phyloP scores from a whole-genome alignment of 116 monocot species.

The Trichopus zeylanicus region DNA sequence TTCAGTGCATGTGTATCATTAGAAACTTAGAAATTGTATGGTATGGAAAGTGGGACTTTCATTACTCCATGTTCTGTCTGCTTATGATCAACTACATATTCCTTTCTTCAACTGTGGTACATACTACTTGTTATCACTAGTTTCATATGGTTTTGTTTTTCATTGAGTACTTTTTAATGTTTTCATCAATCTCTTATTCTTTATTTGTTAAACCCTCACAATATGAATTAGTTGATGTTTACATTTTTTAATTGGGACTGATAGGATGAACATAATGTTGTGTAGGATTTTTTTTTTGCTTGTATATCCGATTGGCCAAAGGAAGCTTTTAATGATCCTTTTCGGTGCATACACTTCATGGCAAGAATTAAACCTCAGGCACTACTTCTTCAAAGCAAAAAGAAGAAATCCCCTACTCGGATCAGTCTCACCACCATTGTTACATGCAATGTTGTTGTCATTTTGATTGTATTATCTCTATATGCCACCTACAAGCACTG shows the following conservation, averaged over 20 bases:
- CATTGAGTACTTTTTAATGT: background rate
- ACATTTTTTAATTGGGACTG: background rate
- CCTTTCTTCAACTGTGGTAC: no score
- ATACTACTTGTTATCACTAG: no score
- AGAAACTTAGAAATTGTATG: no score
- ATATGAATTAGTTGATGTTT: background rate
- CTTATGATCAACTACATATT: no score
- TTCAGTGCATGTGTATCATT: no score
- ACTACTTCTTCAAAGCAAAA: slow-evolving; percentile 76
- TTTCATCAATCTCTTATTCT: background rate
- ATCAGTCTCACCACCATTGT: slow-evolving; percentile 53
- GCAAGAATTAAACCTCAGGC: slow-evolving; percentile 86
- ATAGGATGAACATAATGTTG: background rate
- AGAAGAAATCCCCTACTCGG: slow-evolving; percentile 63
- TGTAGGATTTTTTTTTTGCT: background rate
- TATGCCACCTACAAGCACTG: slow-evolving; percentile 67
- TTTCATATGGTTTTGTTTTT: no score
- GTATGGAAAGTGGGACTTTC: no score
- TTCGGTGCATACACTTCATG: slow-evolving; percentile 30
- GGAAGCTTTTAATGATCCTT: background rate
- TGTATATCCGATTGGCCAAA: background rate
- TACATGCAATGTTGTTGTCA: slow-evolving; percentile 52
- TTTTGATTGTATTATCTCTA: slow-evolving; percentile 57
- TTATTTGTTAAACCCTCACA: background rate
- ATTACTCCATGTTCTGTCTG: no score